phyloP scores from a whole-genome alignment of 1,139 yeast genomes.

The Geotrichum restrictum region DNA sequence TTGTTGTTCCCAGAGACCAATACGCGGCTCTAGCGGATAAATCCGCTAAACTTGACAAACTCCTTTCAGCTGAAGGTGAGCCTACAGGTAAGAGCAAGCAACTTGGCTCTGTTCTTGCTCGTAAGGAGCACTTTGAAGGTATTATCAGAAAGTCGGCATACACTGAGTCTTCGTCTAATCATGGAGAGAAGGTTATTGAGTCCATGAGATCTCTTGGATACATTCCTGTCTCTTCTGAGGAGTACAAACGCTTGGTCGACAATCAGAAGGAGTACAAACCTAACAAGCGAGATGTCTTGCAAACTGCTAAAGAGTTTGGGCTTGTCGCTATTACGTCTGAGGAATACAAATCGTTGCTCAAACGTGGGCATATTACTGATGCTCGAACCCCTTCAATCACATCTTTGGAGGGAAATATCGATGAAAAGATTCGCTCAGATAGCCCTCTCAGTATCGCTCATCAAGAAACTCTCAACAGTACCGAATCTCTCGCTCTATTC shows the following conservation, averaged over 20 bases:
- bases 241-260: constrained; percentile 37
- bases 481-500: background rate
- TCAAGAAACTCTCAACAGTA: background rate
- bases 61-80: constrained; percentile 8
- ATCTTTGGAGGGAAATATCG: background rate
- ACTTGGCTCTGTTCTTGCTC: constrained; percentile 36
- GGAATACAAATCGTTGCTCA: constrained; percentile 36
- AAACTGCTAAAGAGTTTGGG: constrained; percentile 42
- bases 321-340: constrained; percentile 39
- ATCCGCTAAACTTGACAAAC: constrained; percentile 13
- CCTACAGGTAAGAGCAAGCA: constrained; percentile 21
- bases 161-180: constrained; percentile 25
- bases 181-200: constrained; percentile 35
- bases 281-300: constrained; percentile 38
- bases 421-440: constrained; percentile 10
- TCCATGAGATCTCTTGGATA: constrained; percentile 38
- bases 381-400: constrained; percentile 4
- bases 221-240: constrained; percentile 39
- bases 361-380: constrained; percentile 16
- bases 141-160: constrained; percentile 27
- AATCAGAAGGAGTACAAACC: constrained; percentile 38
- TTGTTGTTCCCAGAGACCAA: constrained; percentile 47
- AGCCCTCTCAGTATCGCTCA: constrained; percentile 11
- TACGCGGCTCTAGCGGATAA: constrained; percentile 32
- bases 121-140: constrained; percentile 39